phyloP scores from a whole-genome alignment of 169 alveolate species.

The Eimeria mitis region DNA sequence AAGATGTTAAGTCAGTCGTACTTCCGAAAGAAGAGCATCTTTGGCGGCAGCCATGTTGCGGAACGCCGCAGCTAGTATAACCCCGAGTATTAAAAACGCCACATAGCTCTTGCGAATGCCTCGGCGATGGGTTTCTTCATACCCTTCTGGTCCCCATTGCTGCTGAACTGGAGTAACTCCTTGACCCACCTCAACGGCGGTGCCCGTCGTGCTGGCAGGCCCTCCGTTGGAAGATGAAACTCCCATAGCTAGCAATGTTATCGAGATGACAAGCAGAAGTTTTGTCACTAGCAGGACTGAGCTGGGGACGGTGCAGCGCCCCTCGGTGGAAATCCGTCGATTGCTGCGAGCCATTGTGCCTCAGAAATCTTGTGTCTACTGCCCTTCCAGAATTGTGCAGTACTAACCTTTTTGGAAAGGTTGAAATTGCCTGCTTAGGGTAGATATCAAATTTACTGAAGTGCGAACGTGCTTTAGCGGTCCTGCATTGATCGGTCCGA shows the following conservation, averaged over 20 bases:
- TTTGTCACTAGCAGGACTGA: not conserved
- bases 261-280: not conserved
- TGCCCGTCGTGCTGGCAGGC: not conserved
- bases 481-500: conserved; percentile 17
- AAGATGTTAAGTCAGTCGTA: not conserved
- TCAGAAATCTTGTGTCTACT: not conserved
- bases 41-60: not conserved
- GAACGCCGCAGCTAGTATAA: not conserved
- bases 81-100: not conserved
- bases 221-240: not conserved
- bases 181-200: not conserved
- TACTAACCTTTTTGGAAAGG: not conserved
- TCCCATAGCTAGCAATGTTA: not conserved
- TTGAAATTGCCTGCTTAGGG: not conserved
- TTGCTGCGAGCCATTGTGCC: conserved; percentile 11
- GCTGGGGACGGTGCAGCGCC: not conserved
- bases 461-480: not conserved
- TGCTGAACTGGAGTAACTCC: not conserved
- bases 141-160: not conserved
- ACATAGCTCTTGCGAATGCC: not conserved
- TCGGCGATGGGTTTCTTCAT: not conserved
- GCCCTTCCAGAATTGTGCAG: not conserved
- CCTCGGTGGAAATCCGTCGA: not conserved
- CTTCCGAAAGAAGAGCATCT: not conserved
- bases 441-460: not conserved